phyloP scores from a whole-genome alignment of 768 basidiomycete species.

The Tricholoma sp. region DNA sequence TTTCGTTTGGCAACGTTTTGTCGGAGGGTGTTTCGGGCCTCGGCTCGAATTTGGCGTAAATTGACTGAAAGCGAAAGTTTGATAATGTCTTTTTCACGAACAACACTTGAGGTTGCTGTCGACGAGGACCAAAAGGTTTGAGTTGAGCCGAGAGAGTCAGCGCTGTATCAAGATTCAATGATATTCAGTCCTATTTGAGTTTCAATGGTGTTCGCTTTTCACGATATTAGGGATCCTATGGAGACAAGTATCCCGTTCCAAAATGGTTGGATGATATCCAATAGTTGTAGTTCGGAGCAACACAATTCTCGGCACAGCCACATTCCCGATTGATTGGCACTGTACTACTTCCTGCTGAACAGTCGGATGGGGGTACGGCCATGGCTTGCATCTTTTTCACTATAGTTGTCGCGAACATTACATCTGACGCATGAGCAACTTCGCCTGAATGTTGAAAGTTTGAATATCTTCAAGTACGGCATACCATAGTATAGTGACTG shows the following conservation, averaged over 20 bases:
- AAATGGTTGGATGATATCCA: background rate
- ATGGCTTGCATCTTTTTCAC: no score
- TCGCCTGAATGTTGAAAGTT: no score
- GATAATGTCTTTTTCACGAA: constrained; percentile 19
- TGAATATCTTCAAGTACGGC: no score
- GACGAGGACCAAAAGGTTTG: no score
- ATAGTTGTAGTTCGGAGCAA: background rate
- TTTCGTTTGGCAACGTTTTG: constrained; percentile 7
- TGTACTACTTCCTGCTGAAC: background rate
- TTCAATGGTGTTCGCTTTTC: background rate
- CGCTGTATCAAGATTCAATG: constrained; percentile 18
- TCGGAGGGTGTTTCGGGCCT: constrained; percentile 3
- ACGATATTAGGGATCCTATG: background rate
- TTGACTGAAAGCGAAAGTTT: constrained; percentile 7
- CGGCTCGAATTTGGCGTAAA: constrained; percentile 8
- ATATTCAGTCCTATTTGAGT: constrained; percentile 3
- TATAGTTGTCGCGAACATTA: no score
- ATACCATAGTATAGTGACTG: no score
- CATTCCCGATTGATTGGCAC: background rate
- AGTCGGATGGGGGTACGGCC: background rate
- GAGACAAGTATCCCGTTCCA: background rate
- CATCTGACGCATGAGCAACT: no score
- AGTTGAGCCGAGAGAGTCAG: no score
- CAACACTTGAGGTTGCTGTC: constrained; percentile 1
- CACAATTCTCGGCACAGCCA: background rate